Evolutionary conservation across 345 rosid species (phyloP).

Genomic region (Murraya koenigii): DNA sequence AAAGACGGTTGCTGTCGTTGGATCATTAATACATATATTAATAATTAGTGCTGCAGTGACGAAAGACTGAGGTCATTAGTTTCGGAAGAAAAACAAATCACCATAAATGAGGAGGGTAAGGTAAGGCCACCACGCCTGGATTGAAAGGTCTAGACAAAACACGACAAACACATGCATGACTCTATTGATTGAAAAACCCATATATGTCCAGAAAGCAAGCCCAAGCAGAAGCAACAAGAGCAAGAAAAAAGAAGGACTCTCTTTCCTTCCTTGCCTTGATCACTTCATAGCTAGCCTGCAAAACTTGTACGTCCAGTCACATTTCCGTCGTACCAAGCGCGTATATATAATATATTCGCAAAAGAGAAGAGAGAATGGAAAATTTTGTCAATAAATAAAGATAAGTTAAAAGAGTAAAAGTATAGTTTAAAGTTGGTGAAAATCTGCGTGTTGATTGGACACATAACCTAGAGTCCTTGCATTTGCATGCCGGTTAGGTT

Average conservation of each 20-base stretch:
- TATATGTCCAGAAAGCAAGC: not conserved
- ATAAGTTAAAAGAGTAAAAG: no score
- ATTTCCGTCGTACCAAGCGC: not conserved
- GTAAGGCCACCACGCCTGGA: not conserved
- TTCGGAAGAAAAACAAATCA: not conserved
- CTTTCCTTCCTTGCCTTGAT: not conserved
- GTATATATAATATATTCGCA: not conserved
- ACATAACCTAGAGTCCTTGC: not conserved
- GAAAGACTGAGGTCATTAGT: not conserved
- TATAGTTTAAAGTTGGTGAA: not conserved
- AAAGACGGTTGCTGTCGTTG: not conserved
- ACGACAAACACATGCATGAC: not conserved
- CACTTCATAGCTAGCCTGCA: not conserved
- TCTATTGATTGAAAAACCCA: not conserved
- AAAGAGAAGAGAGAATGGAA: not conserved
- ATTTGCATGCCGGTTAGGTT: not conserved
- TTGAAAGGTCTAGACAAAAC: not conserved
- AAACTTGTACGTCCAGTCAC: not conserved
- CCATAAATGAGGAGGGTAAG: not conserved
- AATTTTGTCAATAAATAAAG: not conserved
- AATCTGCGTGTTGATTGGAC: conserved; percentile 1
- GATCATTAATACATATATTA: no score
- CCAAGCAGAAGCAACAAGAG: not conserved
- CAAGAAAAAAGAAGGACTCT: not conserved
- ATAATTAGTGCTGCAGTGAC: not conserved